A percentile compares a stretch with the other conserved stretches of the same genome.
Evolutionary conservation across 2,329 filamentous ascomycete genomes (phyloP).

Genomic region (Aureobasidium sp.): DNA sequence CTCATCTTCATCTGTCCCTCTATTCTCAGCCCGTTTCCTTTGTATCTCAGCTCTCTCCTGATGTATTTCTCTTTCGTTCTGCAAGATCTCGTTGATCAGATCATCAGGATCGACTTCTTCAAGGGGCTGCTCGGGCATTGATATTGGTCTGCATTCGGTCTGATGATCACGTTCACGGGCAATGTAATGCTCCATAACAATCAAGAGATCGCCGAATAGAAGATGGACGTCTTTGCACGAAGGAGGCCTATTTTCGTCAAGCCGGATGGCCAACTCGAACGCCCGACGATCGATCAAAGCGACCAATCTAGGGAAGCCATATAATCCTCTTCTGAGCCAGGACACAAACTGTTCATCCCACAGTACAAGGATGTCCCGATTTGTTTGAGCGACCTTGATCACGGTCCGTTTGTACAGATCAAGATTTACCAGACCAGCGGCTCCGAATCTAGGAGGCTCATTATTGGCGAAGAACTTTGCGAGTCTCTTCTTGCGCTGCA

Average conservation of each 20-base stretch:
- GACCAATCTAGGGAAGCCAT: not conserved
- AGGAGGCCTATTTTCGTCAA: not conserved
- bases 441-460: not conserved
- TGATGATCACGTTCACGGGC: not conserved
- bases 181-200: not conserved
- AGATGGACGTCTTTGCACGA: not conserved
- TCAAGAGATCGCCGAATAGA: not conserved
- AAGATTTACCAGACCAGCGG: not conserved
- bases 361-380: not conserved
- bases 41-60: not conserved
- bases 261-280: not conserved
- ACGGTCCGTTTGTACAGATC: not conserved
- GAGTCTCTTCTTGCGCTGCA: not conserved
- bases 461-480: not conserved
- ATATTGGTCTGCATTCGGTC: not conserved
- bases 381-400: not conserved
- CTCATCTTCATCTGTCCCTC: not conserved
- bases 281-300: not conserved
- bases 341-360: not conserved
- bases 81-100: not conserved
- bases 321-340: not conserved
- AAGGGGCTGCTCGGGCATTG: not conserved
- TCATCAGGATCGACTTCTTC: not conserved
- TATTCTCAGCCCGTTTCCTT: not conserved
- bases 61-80: not conserved